Evolutionary conservation across 192 early-diverging fungal species (phyloP), one percentile per base, ranked within the genome.

Genomic region (Rhizoclosmatium sp.): DNA sequence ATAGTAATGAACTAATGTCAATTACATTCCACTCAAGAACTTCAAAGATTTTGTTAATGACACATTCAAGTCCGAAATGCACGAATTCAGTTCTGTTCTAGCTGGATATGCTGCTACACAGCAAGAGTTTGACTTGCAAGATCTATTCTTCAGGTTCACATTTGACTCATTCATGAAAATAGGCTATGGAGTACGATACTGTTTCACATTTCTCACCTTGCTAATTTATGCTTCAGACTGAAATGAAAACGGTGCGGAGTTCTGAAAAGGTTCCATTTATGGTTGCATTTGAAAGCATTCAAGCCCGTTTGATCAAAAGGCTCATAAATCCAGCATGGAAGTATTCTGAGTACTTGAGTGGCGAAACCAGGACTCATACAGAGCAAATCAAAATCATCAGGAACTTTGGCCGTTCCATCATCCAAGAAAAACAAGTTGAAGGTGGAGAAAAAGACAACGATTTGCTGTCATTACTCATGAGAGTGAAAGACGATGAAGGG

Each of bases 131-230:
- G 80, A 86, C 79, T 49, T 86, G 54, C 76, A 76, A 5, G 83
- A 86, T 58, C 42, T 82, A 5, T 84, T 86, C 42, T 84, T 77
- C 71, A 39, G 76, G 19, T 85, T 85, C 69, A 80, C 81, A 31
- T 49, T 86, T 45, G 85, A 86, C 49, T 49, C 65, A 5, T 86
- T 86, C 74, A 70, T 58, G 40, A 10, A 74, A 49, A 81, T 86
- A 44, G 85, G 65, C 21, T 86, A 81, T 68, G 82, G 79, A 7
- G 78, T 79, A 12, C 31, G 71, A 44, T 4, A 70, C 31, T 21
- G 31, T 1, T 31, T 3, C 16, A 7, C 9, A 21, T 9, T 42
- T 31, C 39, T n/a, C 4, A 19, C 16, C 31, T 31, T 31, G 31
- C 31, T 31, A 31, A 12, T n/a, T 69, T 2, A 69, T 3, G 19